phyloP scores from a whole-genome alignment of 345 rosid species.

The Salix purpurea region DNA sequence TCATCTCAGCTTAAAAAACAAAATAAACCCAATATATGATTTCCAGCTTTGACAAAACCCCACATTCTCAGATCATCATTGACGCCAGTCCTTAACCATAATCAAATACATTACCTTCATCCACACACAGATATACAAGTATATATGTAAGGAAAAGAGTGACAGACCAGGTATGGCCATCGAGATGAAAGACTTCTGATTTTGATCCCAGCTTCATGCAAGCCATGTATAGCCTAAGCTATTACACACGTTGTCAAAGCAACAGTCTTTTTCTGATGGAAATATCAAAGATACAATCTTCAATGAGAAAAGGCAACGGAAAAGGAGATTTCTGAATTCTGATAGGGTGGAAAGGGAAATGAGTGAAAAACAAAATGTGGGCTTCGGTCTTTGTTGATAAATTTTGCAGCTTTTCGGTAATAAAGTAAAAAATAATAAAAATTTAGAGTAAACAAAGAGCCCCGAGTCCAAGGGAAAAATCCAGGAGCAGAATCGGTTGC shows the following conservation, averaged over 20 bases:
- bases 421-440: not conserved
- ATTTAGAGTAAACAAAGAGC: not conserved
- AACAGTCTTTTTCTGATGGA: not conserved
- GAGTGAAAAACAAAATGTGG: not conserved
- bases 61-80: conserved; percentile 12
- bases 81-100: not conserved
- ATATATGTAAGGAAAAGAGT: not conserved
- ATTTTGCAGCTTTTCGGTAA: conserved; percentile 11
- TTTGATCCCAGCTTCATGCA: conserved; percentile 90
- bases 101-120: not conserved
- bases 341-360: not conserved
- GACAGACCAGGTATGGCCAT: conserved; percentile 61
- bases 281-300: not conserved
- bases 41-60: conserved; percentile 5
- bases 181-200: conserved; percentile 69
- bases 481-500: conserved; percentile 40
- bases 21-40: not conserved
- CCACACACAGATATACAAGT: not conserved
- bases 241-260: conserved; percentile 7
- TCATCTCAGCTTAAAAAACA: not conserved
- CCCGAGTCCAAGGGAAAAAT: conserved; percentile 67
- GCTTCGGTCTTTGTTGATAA: not conserved
- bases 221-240: conserved; percentile 45
- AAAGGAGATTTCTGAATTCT: conserved; percentile 14
- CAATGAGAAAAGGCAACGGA: not conserved